These are phyloP conservation scores for Fusarium udum DNA, from an alignment of 2,329 filamentous ascomycete genomes.

Conservation along the genomic window DNA sequence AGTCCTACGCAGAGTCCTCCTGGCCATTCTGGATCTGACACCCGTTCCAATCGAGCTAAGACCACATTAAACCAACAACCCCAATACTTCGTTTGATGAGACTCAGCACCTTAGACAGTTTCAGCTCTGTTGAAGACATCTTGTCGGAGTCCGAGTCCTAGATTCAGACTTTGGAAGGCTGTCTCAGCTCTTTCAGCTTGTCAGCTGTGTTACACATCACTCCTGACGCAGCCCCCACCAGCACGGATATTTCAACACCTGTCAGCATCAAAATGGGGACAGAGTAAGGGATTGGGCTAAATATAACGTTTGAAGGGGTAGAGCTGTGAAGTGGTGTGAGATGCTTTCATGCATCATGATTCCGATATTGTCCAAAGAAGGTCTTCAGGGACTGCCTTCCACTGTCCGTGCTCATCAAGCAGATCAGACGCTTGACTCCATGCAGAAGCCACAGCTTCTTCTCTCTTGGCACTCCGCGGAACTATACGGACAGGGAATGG, in stretches of 20 bases:
- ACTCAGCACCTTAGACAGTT: neutral
- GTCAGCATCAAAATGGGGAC: neutral
- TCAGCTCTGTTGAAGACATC: neutral
- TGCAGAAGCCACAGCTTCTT: neutral
- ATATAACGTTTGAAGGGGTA: rapidly evolving
- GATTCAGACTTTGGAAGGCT: neutral
- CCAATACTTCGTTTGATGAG: neutral
- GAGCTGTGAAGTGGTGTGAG: rapidly evolving
- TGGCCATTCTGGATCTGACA: neutral
- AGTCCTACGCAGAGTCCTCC: neutral
- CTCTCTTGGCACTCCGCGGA: neutral
- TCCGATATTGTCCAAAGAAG: neutral
- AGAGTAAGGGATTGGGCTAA: neutral
- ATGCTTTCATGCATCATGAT: neutral
- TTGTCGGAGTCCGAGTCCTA: neutral
- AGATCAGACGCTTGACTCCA: neutral
- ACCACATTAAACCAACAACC: neutral
- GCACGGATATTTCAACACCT: rapidly evolving
- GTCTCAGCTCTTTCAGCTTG: neutral
- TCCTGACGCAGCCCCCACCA: neutral
- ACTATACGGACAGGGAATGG: neutral
- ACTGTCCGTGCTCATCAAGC: neutral
- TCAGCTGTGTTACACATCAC: neutral
- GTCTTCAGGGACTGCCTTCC: neutral
- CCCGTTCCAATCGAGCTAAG: neutral